These are phyloP conservation scores for Pleurotus tuber-regium DNA, from an alignment of 768 basidiomycete genomes.

Conservation along the genomic window DNA sequence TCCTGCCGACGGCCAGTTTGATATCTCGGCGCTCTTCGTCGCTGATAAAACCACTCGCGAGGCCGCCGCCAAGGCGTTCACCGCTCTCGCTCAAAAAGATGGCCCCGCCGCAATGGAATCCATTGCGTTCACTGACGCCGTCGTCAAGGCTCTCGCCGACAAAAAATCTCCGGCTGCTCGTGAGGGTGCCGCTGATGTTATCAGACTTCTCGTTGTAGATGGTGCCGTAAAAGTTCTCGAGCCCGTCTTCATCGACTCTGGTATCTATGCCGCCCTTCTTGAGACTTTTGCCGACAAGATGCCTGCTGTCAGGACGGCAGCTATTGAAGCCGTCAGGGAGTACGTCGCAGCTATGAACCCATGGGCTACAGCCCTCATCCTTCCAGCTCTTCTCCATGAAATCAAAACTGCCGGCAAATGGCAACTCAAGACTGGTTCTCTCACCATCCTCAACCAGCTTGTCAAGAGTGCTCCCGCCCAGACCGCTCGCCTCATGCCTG, in stretches of 20 bases:
- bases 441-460: conserved; percentile 82
- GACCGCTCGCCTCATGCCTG: conserved; percentile 87
- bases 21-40: conserved; percentile 75
- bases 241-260: conserved; percentile 83
- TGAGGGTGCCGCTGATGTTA: conserved; percentile 79
- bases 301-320: conserved; percentile 81
- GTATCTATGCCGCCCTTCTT: conserved; percentile 82
- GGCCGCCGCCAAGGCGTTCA: conserved; percentile 66
- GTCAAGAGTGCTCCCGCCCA: conserved; percentile 80
- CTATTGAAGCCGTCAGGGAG: conserved; percentile 77
- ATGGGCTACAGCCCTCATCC: conserved; percentile 81
- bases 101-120: conserved; percentile 76
- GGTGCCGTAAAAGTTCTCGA: conserved; percentile 83
- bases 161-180: conserved; percentile 93
- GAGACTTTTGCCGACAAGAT: conserved; percentile 96
- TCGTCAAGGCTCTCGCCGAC: conserved; percentile 84
- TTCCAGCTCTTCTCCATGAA: conserved; percentile 87
- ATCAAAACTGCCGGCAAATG: conserved; percentile 97
- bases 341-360: conserved; percentile 81
- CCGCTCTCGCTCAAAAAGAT: conserved; percentile 76
- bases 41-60: conserved; percentile 83
- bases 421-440: conserved; percentile 91
- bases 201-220: conserved; percentile 61
- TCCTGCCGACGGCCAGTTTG: conserved; percentile 60
- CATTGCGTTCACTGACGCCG: conserved; percentile 67